A percentile compares a stretch with the other conserved stretches of the same genome.
phyloP scores from a whole-genome alignment of 2,329 filamentous ascomycete genomes.

The Endothia cerciana region DNA sequence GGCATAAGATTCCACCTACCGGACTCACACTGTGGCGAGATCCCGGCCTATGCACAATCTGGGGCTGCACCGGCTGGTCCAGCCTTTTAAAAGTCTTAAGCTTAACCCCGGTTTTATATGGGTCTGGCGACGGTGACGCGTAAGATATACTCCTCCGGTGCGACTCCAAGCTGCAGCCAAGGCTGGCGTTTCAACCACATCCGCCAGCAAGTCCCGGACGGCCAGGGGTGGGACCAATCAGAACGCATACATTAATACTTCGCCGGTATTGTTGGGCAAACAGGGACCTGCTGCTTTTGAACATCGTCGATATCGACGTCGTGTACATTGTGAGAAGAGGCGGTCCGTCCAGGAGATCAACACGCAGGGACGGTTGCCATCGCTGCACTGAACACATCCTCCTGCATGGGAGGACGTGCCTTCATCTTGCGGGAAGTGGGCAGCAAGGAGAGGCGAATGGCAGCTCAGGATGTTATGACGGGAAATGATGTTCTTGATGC shows the following conservation, averaged over 20 bases:
- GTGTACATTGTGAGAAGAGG: neutral
- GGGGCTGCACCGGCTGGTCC: slow-evolving; percentile 1
- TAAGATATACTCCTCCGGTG: slow-evolving; percentile 9
- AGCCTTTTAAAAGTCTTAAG: slow-evolving; percentile 3
- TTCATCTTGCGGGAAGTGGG: slow-evolving; percentile 7
- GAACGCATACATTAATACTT: neutral
- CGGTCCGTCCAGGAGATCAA: neutral
- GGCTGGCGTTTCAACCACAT: slow-evolving; percentile 1
- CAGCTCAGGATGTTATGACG: neutral
- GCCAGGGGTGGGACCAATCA: neutral
- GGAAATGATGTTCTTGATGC: neutral
- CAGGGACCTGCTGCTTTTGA: slow-evolving; percentile 13
- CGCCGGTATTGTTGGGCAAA: slow-evolving; percentile 2
- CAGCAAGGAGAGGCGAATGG: neutral
- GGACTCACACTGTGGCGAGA: neutral
- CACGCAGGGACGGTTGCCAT: neutral
- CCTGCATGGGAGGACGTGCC: neutral
- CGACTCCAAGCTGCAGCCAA: slow-evolving; percentile 16
- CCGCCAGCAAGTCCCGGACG: neutral
- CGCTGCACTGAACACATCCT: neutral
- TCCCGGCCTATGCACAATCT: neutral
- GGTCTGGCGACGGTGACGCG: slow-evolving; percentile 2
- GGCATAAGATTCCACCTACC: slow-evolving; percentile 7
- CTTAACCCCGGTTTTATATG: slow-evolving; percentile 8
- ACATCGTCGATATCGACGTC: neutral